Percentiles rank a stretch among this genome's conserved stretches.
phyloP scores from a whole-genome alignment of 2,329 filamentous ascomycete genomes.

The Xylaria sp. region DNA sequence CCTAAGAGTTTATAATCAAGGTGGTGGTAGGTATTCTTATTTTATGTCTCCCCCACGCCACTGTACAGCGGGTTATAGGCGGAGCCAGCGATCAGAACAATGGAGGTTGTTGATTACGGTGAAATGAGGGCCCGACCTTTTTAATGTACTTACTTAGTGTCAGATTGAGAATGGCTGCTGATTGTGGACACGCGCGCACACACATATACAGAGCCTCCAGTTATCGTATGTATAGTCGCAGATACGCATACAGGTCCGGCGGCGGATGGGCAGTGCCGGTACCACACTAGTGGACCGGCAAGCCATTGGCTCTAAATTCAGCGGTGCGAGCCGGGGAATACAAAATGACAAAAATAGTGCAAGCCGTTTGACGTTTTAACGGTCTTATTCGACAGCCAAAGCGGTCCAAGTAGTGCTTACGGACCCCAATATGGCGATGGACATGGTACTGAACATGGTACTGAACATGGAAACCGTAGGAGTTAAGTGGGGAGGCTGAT shows the following conservation, averaged over 20 bases:
- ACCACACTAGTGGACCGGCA: conserved; percentile 31
- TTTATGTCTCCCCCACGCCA: conserved; percentile 18
- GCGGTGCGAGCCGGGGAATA: conserved; percentile 34
- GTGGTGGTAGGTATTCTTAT: conserved; percentile 20
- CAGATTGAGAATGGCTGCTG: conserved; percentile 18
- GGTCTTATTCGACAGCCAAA: conserved; percentile 30
- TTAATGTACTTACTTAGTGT: background rate
- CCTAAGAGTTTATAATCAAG: conserved; percentile 35
- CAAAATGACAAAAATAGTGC: conserved; percentile 36
- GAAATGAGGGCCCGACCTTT: conserved; percentile 11
- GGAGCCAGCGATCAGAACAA: conserved; percentile 8
- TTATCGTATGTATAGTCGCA: background rate
- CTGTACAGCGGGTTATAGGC: conserved; percentile 12
- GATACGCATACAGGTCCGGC: background rate
- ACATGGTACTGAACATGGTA: conserved; percentile 1
- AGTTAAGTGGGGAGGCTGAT: conserved; percentile 22
- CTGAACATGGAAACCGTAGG: conserved; percentile 10
- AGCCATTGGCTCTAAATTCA: conserved; percentile 35
- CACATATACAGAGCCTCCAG: conserved; percentile 21
- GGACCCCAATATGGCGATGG: conserved; percentile 25
- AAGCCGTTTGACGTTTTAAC: conserved; percentile 24
- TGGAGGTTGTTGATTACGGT: conserved; percentile 14
- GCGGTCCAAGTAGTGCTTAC: conserved; percentile 30
- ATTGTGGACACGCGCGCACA: conserved; percentile 16
- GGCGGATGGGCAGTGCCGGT: conserved; percentile 37